phyloP scores from a whole-genome alignment of 2,329 filamentous ascomycete genomes.

The Colletotrichum sp. region DNA sequence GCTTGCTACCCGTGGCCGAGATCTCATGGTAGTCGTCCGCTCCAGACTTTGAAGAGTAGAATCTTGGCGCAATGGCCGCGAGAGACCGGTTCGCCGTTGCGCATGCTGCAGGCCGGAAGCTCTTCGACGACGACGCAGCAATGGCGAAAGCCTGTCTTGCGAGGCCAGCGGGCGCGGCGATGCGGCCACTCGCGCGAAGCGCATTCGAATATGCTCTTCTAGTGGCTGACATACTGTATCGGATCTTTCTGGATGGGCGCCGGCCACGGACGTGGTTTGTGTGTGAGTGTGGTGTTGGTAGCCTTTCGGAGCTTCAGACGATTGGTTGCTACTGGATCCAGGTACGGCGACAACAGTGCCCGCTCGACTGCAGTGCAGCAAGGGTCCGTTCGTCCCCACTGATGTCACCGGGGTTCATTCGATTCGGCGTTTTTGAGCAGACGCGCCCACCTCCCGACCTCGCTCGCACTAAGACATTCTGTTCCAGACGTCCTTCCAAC shows the following conservation, averaged over 20 bases:
- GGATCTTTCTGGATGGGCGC: neutral
- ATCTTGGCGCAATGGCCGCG: neutral
- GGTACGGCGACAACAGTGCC: neutral
- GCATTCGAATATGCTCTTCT: neutral
- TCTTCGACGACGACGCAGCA: neutral
- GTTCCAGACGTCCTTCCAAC: neutral
- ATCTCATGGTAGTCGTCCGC: slow-evolving; percentile 11
- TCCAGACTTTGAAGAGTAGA: slow-evolving; percentile 6
- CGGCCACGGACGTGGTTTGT: neutral
- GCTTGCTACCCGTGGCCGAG: slow-evolving; percentile 34
- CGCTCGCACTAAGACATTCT: neutral
- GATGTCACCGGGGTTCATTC: neutral
- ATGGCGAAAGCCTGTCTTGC: neutral
- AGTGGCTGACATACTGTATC: neutral
- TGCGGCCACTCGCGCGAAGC: neutral
- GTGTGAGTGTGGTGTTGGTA: neutral
- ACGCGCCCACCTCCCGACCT: neutral
- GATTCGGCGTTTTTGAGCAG: neutral
- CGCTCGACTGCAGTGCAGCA: neutral
- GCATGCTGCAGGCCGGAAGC: neutral
- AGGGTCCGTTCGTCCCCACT: neutral
- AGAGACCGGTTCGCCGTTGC: neutral
- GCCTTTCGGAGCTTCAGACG: neutral
- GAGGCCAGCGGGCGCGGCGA: neutral
- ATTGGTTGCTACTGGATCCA: neutral